Base-by-base conservation (phyloP, 345 rosid genomes). In the Gossypium ekmanianum region DNA sequence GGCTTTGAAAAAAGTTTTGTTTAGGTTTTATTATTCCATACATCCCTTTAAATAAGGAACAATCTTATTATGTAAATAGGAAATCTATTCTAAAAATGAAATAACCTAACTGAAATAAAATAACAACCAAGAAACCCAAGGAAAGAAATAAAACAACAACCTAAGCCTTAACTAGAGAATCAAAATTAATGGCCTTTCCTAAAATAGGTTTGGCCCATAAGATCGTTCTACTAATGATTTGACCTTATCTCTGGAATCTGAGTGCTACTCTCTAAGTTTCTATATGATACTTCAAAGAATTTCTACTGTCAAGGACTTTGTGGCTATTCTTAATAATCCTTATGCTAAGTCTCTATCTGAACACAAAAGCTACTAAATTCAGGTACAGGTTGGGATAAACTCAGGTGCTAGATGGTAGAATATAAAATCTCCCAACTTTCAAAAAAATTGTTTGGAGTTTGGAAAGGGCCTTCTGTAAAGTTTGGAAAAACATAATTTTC, bases 381-480 rank as follows among this genome's bases (percentile, higher is more conserved):
- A 67, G 39, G 17, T 67, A 67, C 39, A 67, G 17, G 11, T 68
- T 24, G 57, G 1, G 22, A 48, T 65, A 18, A 18, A 11, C 22
- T 56, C 20, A n/a, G 27, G 26, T 65, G n/a, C 11, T 18, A 18
- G 51, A 18, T 65, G 17, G 51, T n/a, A 18, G 52, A 41, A 14
- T 68, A 68, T 68, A 54, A 68, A 29, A 47, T 47, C 55, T 68
- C 44, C 18, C 57, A 68, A 48, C 22, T 68, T 50, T 48, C 57
- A 14, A 48, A 13, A 24, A 24, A 68, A 68, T 26, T 56, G 56
- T 9, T 26, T 26, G 2, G 72, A 48, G 39, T 68, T 48, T 20
- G 16, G 57, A 14, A 24, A 24, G 43, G 69, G 58, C 20, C 11
- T 24, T 48, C 18, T 24, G 13, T 48, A 24, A 48, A 13, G 34